Evolutionary conservation across 2,329 filamentous ascomycete species (phyloP).

Genomic region (Xylaria digitata): DNA sequence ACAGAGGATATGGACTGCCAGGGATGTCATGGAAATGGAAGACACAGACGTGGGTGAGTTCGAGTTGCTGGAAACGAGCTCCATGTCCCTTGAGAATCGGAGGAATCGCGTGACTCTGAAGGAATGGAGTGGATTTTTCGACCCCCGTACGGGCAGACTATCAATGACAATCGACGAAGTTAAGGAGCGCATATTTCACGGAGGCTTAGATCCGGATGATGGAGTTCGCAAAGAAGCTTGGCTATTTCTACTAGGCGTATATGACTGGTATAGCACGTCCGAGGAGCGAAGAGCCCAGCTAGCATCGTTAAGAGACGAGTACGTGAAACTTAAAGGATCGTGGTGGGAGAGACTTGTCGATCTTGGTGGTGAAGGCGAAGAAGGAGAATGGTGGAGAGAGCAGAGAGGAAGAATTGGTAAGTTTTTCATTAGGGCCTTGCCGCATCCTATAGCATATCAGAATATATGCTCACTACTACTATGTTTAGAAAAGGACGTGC

Average conservation of each 20-base stretch:
- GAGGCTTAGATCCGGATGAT: constrained; percentile 87
- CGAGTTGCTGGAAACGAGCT: constrained; percentile 85
- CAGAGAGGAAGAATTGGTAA: constrained; percentile 93
- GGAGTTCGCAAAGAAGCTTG: constrained; percentile 96
- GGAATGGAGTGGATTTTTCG: constrained; percentile 95
- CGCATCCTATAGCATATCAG: not conserved
- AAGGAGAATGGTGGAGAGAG: constrained; percentile 96
- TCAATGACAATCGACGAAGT: constrained; percentile 89
- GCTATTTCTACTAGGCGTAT: constrained; percentile 91
- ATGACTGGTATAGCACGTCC: constrained; percentile 89
- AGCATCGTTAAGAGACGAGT: constrained; percentile 90
- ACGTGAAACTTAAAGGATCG: constrained; percentile 89
- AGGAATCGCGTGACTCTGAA: constrained; percentile 80
- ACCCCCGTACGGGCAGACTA: constrained; percentile 77
- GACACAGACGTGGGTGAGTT: constrained; percentile 96
- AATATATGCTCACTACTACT: constrained; percentile 37
- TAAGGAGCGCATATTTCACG: constrained; percentile 97
- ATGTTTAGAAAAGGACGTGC: constrained; percentile 91
- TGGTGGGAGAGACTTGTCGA: constrained; percentile 98
- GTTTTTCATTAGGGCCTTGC: constrained; percentile 47
- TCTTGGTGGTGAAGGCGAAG: constrained; percentile 79
- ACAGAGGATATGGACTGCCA: constrained; percentile 91
- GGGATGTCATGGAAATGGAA: constrained; percentile 92
- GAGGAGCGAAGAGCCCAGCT: constrained; percentile 86
- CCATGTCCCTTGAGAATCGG: constrained; percentile 78